Percentiles rank a stretch among this genome's conserved stretches.
These are phyloP conservation scores for Fusarium praegraminearum DNA, from an alignment of 2,329 filamentous ascomycete genomes.

Conservation along the genomic window DNA sequence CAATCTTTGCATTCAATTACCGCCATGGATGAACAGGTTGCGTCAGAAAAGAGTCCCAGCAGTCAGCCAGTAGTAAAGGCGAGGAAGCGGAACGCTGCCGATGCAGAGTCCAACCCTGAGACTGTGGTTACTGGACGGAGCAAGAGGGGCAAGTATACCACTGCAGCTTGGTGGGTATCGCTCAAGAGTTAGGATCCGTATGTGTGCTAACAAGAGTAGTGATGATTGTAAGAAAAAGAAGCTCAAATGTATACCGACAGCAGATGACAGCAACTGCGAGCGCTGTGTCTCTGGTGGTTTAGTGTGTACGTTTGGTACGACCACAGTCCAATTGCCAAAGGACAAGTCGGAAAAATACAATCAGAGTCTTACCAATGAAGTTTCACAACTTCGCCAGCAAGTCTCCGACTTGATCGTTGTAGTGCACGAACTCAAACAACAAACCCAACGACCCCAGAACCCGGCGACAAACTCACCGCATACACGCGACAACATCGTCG, in stretches of 20 bases:
- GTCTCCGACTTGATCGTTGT: constrained; percentile 47
- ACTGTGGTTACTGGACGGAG: constrained; percentile 16
- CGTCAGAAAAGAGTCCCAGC: not conserved
- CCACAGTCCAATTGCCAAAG: constrained; percentile 31
- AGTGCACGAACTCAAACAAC: constrained; percentile 46
- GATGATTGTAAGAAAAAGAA: constrained; percentile 58
- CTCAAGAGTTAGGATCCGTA: not conserved
- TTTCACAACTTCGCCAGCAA: constrained; percentile 49
- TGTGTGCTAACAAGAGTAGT: constrained; percentile 36
- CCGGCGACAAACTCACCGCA: not conserved
- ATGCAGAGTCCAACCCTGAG: not conserved
- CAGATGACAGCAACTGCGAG: constrained; percentile 47
- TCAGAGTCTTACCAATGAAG: constrained; percentile 44
- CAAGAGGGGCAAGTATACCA: constrained; percentile 55
- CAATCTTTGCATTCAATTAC: not conserved
- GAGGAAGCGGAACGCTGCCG: constrained; percentile 33
- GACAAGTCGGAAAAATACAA: constrained; percentile 29
- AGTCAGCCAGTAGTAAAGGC: constrained; percentile 11
- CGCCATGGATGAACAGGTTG: not conserved
- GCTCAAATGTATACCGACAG: constrained; percentile 54
- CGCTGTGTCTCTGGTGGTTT: constrained; percentile 48
- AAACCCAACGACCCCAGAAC: not conserved
- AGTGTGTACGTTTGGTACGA: constrained; percentile 44
- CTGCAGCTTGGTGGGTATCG: constrained; percentile 52
- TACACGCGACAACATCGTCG: not conserved